Evolutionary conservation across 495 filamentous ascomycete species (phyloP), one percentile per base, ranked within the genome.

Genomic region (Geopyxis carbonaria): DNA sequence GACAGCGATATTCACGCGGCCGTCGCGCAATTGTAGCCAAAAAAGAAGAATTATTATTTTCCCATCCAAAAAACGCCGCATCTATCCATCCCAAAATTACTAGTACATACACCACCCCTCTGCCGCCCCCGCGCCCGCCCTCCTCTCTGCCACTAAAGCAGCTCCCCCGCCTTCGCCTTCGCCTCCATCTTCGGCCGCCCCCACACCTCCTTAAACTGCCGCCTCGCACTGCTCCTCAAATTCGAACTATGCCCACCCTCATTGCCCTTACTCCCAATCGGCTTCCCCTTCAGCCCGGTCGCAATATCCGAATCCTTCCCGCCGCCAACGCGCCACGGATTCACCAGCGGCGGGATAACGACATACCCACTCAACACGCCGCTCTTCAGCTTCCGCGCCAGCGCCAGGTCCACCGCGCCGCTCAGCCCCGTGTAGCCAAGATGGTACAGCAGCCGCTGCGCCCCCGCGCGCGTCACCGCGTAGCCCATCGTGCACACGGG

Each of bases 401-500:
- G 11, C 2, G 27, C 27, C 27, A 30, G 15, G 15, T 30, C 27
- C 15, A 30, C 27, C 15, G 27, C 11, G 11, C 27, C 27, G 15
- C 15, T 15, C 15, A 30, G 27, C 5, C 15, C 11, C 3, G 11
- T 11, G 27, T 30, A 30, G 2, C 47, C 47, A 5, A 48, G 13
- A 9, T 45, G 32, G 13, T 38, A 6, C 13, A 55, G 29, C 5
- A 55, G 35, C 5, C 45, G 49, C 31, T 23, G 22, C 0, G 44
- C 42, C 1, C 47, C 45, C 9, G 27, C 34, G 5, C 51, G 46
- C 0, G 56, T 59, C 30, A 64, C 45, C 13, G 53, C 61, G 43
- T 62, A 64, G 3, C 44, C 61, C 44, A 64, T 62, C 7, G 59
- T 58, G 45, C 61, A 64, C 34, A 64, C 51, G 2, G 61, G 61